A percentile compares a stretch with the other conserved stretches of the same genome.
Conservation (phyloP, 495 filamentous ascomycete genomes). For the Aspergillus sclerotiicarbonarius region DNA sequence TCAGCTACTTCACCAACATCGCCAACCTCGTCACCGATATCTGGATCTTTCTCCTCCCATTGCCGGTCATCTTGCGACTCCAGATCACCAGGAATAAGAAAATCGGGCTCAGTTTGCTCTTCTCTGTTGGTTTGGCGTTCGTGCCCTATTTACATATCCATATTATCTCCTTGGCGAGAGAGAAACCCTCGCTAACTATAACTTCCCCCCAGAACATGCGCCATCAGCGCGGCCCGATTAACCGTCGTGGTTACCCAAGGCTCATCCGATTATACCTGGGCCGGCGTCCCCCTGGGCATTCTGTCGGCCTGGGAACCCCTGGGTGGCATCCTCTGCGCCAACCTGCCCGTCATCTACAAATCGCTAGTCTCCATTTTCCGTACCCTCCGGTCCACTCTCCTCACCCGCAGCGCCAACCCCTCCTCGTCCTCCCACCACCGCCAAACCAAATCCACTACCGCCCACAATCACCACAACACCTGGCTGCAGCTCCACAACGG, state of each 20-base stretch:
- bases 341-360: slow-evolving; percentile 29
- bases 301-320: slow-evolving; percentile 44
- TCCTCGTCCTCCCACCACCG: background rate
- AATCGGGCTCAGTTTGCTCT: slow-evolving; percentile 38
- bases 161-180: too few relatives aligned
- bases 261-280: slow-evolving; percentile 41
- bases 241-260: slow-evolving; percentile 38
- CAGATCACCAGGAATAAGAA: slow-evolving; percentile 30
- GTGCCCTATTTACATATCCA: too few relatives aligned
- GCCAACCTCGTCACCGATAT: slow-evolving; percentile 35
- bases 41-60: slow-evolving; percentile 39
- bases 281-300: slow-evolving; percentile 38
- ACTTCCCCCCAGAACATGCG: slow-evolving; percentile 30
- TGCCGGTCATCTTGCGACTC: slow-evolving; percentile 30
- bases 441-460: background rate
- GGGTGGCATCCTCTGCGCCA: slow-evolving; percentile 44
- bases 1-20: slow-evolving; percentile 36
- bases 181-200: background rate
- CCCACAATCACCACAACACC: background rate
- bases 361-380: background rate
- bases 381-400: background rate
- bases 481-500: background rate
- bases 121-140: slow-evolving; percentile 38
- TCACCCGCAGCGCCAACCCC: background rate
- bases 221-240: slow-evolving; percentile 35